Evolutionary conservation across 371 early-diverging fungal species (phyloP).

Genomic region (Vairimorpha ceranae): DNA sequence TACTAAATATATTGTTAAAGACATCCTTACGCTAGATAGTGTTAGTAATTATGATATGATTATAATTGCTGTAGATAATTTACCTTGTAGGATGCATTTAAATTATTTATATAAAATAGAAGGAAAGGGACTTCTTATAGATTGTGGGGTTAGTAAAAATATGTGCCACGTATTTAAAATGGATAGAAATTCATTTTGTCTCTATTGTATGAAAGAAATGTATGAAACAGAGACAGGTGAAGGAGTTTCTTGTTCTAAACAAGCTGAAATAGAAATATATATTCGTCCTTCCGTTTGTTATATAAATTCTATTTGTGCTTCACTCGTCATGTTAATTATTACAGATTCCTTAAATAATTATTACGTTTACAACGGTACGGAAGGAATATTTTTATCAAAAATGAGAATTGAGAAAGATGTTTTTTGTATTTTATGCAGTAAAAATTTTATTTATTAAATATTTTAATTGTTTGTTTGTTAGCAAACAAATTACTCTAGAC

Average conservation of each 20-base stretch:
- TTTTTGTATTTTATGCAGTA: conserved; percentile 45
- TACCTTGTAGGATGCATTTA: conserved; percentile 50
- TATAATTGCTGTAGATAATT: conserved; percentile 50
- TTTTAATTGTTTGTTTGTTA: background rate
- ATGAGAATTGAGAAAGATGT: conserved; percentile 25
- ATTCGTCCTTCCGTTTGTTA: conserved; percentile 48
- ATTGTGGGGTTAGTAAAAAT: conserved; percentile 49
- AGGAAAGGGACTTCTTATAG: conserved; percentile 39
- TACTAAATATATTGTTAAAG: conserved; percentile 10
- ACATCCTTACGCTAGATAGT: conserved; percentile 2
- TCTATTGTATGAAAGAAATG: conserved; percentile 54
- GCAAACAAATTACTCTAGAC: background rate
- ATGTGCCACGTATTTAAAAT: conserved; percentile 44
- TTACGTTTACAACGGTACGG: conserved; percentile 35
- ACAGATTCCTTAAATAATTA: conserved; percentile 38
- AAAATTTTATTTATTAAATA: conserved; percentile 20
- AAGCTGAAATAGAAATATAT: conserved; percentile 8
- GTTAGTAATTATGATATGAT: conserved; percentile 41
- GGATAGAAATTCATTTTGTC: conserved; percentile 29
- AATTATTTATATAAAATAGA: conserved; percentile 46
- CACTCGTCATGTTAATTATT: conserved; percentile 21
- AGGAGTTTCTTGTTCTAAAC: conserved; percentile 3
- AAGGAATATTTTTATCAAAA: conserved; percentile 1
- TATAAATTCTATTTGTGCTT: conserved; percentile 58
- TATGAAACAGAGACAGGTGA: conserved; percentile 33